Percentiles rank a stretch among this genome's conserved stretches.
Evolutionary conservation across 441 rosid species (phyloP).

Genomic region (Erysimum cheiri): DNA sequence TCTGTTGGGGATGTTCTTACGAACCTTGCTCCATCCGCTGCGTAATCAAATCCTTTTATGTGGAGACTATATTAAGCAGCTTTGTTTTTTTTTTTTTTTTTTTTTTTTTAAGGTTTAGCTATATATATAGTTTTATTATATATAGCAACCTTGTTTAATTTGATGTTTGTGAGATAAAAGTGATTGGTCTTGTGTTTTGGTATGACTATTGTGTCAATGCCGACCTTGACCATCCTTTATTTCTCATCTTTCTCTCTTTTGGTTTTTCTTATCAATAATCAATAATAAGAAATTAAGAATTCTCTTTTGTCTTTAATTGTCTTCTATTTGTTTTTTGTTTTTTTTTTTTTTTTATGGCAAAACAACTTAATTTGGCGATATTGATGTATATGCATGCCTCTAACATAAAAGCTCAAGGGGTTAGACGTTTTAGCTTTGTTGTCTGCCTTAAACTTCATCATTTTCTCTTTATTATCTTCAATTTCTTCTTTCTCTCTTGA

Average conservation of each 20-base stretch:
- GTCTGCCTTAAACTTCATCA: too few relatives aligned
- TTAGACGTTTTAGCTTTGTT: too few relatives aligned
- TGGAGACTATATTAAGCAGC: background rate
- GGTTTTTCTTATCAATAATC: background rate
- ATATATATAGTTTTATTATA: constrained; percentile 27
- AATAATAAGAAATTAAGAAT: background rate
- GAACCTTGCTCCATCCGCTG: constrained; percentile 34
- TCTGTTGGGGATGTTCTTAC: background rate
- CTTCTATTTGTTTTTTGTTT: background rate
- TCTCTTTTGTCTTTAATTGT: background rate
- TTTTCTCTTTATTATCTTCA: too few relatives aligned
- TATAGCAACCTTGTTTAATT: constrained; percentile 24
- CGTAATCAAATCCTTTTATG: constrained; percentile 11
- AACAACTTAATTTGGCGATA: background rate
- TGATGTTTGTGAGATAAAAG: constrained; percentile 19
- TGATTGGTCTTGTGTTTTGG: constrained; percentile 35
- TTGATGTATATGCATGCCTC: background rate
- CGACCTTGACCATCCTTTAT: constrained; percentile 7
- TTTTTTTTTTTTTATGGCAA: background rate
- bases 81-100: background rate
- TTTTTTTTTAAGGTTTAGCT: background rate
- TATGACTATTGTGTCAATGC: constrained; percentile 4
- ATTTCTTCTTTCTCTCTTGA: too few relatives aligned
- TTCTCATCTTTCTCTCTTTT: background rate
- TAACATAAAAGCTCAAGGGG: too few relatives aligned